phyloP scores from a whole-genome alignment of 768 basidiomycete genomes.

The Auricularia auricula-judae region DNA sequence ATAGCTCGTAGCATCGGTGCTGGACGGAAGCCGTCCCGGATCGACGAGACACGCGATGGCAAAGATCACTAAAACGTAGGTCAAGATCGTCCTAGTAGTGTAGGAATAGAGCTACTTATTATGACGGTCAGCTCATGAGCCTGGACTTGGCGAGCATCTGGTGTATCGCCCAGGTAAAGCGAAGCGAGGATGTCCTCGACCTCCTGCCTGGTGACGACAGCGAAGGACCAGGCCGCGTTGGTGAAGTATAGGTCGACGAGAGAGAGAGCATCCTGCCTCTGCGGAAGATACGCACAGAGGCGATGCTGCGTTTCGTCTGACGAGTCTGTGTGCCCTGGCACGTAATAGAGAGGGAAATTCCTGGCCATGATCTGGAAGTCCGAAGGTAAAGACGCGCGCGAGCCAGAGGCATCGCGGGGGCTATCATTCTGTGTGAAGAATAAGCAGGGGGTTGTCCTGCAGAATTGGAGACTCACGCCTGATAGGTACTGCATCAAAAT shows the following conservation, averaged over 20 bases:
- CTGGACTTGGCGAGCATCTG: background rate
- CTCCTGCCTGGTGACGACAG: conserved; percentile 43
- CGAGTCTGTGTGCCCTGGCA: too few relatives aligned
- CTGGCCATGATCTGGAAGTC: too few relatives aligned
- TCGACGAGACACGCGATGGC: conserved; percentile 58
- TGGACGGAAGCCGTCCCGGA: conserved; percentile 43
- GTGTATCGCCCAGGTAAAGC: background rate
- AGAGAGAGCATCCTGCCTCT: conserved; percentile 39
- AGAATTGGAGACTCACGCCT: too few relatives aligned
- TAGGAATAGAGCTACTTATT: conserved; percentile 28
- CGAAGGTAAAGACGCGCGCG: too few relatives aligned
- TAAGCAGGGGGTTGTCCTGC: too few relatives aligned
- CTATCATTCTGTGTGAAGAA: too few relatives aligned
- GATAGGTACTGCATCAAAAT: too few relatives aligned
- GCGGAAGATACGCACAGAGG: too few relatives aligned
- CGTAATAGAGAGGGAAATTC: too few relatives aligned
- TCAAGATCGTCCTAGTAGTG: background rate
- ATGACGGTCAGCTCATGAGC: conserved; percentile 48
- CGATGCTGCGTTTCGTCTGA: too few relatives aligned
- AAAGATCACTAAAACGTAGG: conserved; percentile 31
- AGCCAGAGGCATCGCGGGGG: too few relatives aligned
- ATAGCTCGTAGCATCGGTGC: conserved; percentile 58
- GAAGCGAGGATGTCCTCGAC: conserved; percentile 39
- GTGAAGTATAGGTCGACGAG: conserved; percentile 51
- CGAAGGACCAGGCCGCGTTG: conserved; percentile 61